Conservation (phyloP, 2,329 filamentous ascomycete species). For the Talaromyces rugulosus region DNA sequence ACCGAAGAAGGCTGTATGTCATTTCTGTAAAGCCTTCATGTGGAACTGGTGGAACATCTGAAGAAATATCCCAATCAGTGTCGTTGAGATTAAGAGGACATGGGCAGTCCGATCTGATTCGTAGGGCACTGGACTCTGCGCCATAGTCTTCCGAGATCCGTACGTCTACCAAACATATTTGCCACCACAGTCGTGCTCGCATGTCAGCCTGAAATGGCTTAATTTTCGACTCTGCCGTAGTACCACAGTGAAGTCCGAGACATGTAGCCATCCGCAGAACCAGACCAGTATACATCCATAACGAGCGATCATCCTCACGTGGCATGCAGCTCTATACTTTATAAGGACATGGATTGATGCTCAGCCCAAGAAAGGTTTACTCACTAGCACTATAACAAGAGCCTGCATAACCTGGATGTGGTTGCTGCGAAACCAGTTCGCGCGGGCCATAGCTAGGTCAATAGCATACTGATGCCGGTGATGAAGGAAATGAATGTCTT, state of each 20-base stretch:
- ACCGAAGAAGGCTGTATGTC: slow-evolving; percentile 8
- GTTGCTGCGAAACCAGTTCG: slow-evolving; percentile 13
- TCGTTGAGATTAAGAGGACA: slow-evolving; percentile 8
- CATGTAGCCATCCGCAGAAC: slow-evolving; percentile 16
- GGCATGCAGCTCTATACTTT: slow-evolving; percentile 11
- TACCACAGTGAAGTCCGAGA: slow-evolving; percentile 15
- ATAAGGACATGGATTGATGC: background rate
- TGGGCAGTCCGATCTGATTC: background rate
- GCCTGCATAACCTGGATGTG: slow-evolving; percentile 15
- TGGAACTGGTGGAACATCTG: background rate
- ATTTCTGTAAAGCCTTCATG: slow-evolving; percentile 5
- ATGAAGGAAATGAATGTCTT: slow-evolving; percentile 7
- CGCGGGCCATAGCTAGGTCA: slow-evolving; percentile 13
- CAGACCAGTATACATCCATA: slow-evolving; percentile 16
- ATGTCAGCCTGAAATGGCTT: slow-evolving; percentile 15
- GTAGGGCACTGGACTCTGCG: background rate
- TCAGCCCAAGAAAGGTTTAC: background rate
- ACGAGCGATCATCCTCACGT: slow-evolving; percentile 11
- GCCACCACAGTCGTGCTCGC: slow-evolving; percentile 18
- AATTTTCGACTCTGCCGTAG: slow-evolving; percentile 11
- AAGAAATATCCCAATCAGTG: slow-evolving; percentile 1
- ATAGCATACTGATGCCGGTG: slow-evolving; percentile 8
- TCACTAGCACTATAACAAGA: slow-evolving; percentile 16
- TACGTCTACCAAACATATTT: slow-evolving; percentile 14
- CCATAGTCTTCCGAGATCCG: slow-evolving; percentile 8